Evolutionary conservation across 305 asterid genomes (phyloP).

Genomic region (Stenogyne calaminthoides): DNA sequence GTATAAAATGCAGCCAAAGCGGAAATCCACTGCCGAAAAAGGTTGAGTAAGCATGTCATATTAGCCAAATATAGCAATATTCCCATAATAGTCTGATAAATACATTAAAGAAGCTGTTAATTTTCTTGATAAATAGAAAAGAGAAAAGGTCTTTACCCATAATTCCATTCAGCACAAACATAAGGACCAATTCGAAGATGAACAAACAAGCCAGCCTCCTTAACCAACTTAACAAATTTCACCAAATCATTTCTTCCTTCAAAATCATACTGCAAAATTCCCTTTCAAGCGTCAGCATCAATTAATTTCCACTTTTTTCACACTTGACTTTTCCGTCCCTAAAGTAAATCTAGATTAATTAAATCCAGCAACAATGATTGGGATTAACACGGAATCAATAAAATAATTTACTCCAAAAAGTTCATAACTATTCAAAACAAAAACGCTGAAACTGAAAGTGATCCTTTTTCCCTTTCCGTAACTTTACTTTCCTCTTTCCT

Average conservation of each 20-base stretch:
- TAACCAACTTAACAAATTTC: slow-evolving; percentile 75
- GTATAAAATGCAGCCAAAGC: slow-evolving; percentile 86
- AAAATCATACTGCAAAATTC: slow-evolving; percentile 73
- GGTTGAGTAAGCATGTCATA: not conserved
- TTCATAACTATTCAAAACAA: slow-evolving; percentile 19
- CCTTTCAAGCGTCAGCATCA: slow-evolving; percentile 35
- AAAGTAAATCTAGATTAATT: not conserved
- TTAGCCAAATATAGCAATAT: slow-evolving; percentile 11
- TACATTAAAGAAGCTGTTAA: not conserved
- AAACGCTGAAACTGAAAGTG: slow-evolving; percentile 27
- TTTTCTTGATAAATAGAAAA: not conserved
- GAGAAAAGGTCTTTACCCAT: slow-evolving; percentile 56
- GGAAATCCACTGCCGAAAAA: slow-evolving; percentile 84
- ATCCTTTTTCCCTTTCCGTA: not conserved
- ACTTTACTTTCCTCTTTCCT: slow-evolving; percentile 22
- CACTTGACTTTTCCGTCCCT: slow-evolving; percentile 24
- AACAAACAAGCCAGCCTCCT: slow-evolving; percentile 73
- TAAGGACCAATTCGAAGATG: slow-evolving; percentile 95
- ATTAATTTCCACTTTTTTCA: not conserved
- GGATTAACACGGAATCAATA: slow-evolving; percentile 22
- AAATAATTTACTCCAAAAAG: slow-evolving; percentile 30
- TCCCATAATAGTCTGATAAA: not conserved
- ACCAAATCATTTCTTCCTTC: slow-evolving; percentile 92
- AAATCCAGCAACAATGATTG: slow-evolving; percentile 27
- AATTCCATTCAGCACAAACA: slow-evolving; percentile 98